Base-by-base conservation (phyloP, 257 asterid species). In the Paraleonurus japonicus region DNA sequence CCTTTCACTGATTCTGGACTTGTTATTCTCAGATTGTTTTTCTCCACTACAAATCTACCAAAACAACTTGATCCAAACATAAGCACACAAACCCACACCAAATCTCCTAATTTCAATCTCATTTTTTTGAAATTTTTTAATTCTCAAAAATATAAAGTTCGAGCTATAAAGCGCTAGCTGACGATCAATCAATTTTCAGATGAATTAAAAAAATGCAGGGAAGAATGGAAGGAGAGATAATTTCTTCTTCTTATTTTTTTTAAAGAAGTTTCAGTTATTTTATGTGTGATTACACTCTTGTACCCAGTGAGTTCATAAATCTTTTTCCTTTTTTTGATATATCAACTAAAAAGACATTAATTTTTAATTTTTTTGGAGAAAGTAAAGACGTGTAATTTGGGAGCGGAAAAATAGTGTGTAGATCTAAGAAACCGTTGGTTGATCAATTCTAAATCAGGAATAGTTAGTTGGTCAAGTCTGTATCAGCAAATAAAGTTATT, bases 31-130 rank as follows among this genome's bases (percentile, higher is more conserved):
- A 85, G 62, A 65, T 76, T 82, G 72, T 83, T 83, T 68, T 83
- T 83, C 80, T 83, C 87, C 65, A 83, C 87, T 0, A 83, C 80
- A 51, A 83, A 83, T 22, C 83, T 80, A 35, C 87, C 87, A 35
- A 23, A 4, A 48, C 88, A 70, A 1, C 69, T 66, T 20, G 79
- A 76, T 43, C 83, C 84, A 45, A 63, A 76, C 45, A 81, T 41
- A n/a, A 81, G 13, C 30, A 81, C 64, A 67, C 78, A 73, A 23
- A 84, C 37, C 16, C 62, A 83, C 53, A 35, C 24, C 16, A 75
- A 73, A 27, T 61, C 11, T 20, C 20, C 76, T 22, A 65, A 9
- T n/a, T 60, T 66, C 32, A 54, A 65, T 84, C 78, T 80, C 77
- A 74, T 79, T 62, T 35, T 48, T 35, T 15, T 19, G 37, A 58